phyloP scores from a whole-genome alignment of 768 basidiomycete genomes.

The Trametes gibbosa region DNA sequence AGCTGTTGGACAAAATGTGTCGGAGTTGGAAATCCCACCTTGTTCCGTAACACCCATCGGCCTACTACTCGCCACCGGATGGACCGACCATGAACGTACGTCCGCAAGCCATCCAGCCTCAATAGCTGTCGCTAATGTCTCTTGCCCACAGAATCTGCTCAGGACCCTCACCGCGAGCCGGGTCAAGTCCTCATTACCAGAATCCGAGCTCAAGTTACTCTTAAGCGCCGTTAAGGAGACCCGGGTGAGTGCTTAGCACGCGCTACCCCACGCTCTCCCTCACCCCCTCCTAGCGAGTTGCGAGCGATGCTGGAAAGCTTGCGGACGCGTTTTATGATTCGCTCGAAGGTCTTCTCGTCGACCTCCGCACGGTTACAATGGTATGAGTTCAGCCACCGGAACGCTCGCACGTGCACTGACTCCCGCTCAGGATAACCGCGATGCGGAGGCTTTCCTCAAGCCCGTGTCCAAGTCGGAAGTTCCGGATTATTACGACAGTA shows the following conservation, averaged over 20 bases:
- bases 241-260: slow-evolving; percentile 58
- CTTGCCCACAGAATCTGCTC: slow-evolving; percentile 70
- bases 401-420: slow-evolving; percentile 28
- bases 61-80: slow-evolving; percentile 27
- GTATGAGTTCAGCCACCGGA: slow-evolving; percentile 41
- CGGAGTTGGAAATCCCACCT: slow-evolving; percentile 31
- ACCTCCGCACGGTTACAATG: slow-evolving; percentile 77
- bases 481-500: slow-evolving; percentile 92
- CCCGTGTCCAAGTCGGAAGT: slow-evolving; percentile 89
- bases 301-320: slow-evolving; percentile 67
- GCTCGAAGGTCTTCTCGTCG: slow-evolving; percentile 81
- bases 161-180: slow-evolving; percentile 81
- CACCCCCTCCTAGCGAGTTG: slow-evolving; percentile 35
- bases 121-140: slow-evolving; percentile 6
- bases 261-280: slow-evolving; percentile 9
- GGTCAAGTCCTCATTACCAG: slow-evolving; percentile 54
- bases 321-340: slow-evolving; percentile 93
- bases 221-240: slow-evolving; percentile 84
- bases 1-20: background rate
- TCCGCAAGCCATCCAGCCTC: slow-evolving; percentile 28
- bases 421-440: slow-evolving; percentile 67
- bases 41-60: slow-evolving; percentile 29
- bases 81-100: slow-evolving; percentile 40
- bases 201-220: slow-evolving; percentile 77
- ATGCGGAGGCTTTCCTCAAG: slow-evolving; percentile 90